Conservation (phyloP, 2,329 filamentous ascomycete species). For the Aspergillus sp. region DNA sequence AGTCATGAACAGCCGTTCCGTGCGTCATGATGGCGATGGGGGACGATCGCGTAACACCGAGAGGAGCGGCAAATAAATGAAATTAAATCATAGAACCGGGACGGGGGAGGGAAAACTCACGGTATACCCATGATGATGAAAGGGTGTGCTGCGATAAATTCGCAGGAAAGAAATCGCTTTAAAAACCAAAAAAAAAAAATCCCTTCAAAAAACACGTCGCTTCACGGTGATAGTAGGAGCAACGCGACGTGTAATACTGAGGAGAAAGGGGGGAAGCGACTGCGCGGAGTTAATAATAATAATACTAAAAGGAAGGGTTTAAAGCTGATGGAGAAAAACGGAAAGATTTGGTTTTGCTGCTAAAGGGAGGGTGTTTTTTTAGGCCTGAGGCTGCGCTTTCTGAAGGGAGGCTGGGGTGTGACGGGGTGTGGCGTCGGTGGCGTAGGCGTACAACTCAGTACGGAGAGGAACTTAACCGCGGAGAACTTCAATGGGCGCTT, state of each 20-base stretch:
- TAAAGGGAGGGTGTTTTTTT: constrained; percentile 17
- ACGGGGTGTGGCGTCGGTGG: background rate
- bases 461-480: background rate
- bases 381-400: constrained; percentile 19
- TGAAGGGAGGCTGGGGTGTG: constrained; percentile 10
- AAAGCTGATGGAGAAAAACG: constrained; percentile 22
- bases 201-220: background rate
- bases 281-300: constrained; percentile 9
- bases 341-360: constrained; percentile 20
- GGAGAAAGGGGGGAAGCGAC: constrained; percentile 10
- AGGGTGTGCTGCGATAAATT: background rate
- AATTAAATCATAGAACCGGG: background rate
- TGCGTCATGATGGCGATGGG: constrained; percentile 10
- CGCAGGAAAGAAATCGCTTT: constrained; percentile 7
- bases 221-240: constrained; percentile 6
- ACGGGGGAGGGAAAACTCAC: constrained; percentile 29
- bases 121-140: constrained; percentile 40
- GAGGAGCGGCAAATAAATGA: constrained; percentile 2
- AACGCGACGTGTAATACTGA: constrained; percentile 6
- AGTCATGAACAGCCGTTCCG: constrained; percentile 16
- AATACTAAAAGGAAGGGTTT: constrained; percentile 7
- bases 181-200: background rate
- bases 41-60: constrained; percentile 12
- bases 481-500: background rate
- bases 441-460: constrained; percentile 14